Base-by-base conservation (phyloP, 352 stramenopile genomes). In the Pelagophyceae sp. region DNA sequence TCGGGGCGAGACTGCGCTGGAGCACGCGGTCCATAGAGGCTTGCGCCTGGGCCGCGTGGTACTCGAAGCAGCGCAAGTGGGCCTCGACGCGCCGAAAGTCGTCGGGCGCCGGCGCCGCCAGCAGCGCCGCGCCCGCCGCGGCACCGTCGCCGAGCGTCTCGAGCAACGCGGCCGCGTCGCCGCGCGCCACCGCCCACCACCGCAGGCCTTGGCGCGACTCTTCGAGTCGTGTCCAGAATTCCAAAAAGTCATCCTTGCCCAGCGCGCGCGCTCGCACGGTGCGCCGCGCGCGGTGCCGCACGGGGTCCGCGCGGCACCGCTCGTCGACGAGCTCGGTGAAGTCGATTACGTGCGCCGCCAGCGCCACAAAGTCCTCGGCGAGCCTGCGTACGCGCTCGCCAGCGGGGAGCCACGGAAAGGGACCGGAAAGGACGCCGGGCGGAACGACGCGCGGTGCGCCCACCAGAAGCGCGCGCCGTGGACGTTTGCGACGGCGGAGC, bases 171-270 rank as follows among this genome's bases (percentile, higher is more conserved):
- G 6, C 61, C n/a, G 15, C 61, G 5, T 40, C n/a, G 29, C 11
- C 33, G n/a, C 15, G 1, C 3, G 3, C 15, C 33, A 3, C 11
- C 3, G 1, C 5, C 61, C 61, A 71, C 11, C n/a, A 31, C 25
- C 61, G 29, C 5, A 71, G 3, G 33, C 61, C 61, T 1, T 29
- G 61, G 15, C 29, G 29, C 5, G 15, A 40, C 61, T 71, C 61
- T 25, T 71, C 29, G 29, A 71, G 61, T 35, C 61, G 29, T 31
- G 61, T 71, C 61, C 61, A 71, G n/a, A 71, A 71, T 27, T 71
- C 61, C n/a, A 71, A 15, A 27, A 71, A 71, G 15, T 1, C 11
- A 6, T 71, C 61, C 3, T 31, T 6, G 25, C 29, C 61, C 15
- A 71, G 31, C 11, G 20, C 29, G 5, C 61, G 29, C 5, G 27